Conservation (phyloP, 306 rosid genomes). For the Alnus rubra region DNA sequence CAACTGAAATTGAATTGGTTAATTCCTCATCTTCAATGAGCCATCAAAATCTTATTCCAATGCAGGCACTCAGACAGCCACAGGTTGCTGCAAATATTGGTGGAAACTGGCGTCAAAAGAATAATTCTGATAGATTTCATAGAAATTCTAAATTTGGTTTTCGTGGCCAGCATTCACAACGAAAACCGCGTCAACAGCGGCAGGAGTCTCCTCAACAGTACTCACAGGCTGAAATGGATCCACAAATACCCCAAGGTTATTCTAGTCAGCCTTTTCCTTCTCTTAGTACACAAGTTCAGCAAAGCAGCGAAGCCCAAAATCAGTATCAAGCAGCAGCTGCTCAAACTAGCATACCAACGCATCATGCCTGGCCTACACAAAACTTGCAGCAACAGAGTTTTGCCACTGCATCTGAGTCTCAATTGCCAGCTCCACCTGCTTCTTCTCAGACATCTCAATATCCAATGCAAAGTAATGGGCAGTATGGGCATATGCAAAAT, state of each 20-base stretch:
- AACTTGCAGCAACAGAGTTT: constrained; percentile 48
- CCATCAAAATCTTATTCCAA: constrained; percentile 37
- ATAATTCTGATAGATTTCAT: constrained; percentile 42
- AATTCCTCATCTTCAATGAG: constrained; percentile 39
- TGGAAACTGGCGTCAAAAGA: constrained; percentile 48
- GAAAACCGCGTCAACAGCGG: constrained; percentile 46
- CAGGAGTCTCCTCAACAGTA: constrained; percentile 42
- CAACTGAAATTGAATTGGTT: constrained; percentile 37
- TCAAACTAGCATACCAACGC: constrained; percentile 32
- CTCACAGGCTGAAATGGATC: constrained; percentile 41
- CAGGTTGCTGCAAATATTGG: constrained; percentile 33
- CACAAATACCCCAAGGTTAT: constrained; percentile 50
- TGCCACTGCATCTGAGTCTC: constrained; percentile 47
- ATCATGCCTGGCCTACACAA: constrained; percentile 50
- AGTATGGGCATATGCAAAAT: constrained; percentile 56
- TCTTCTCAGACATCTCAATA: constrained; percentile 39
- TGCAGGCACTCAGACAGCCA: constrained; percentile 38
- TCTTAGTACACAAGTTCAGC: constrained; percentile 48
- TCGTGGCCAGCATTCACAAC: constrained; percentile 38
- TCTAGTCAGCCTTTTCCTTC: constrained; percentile 35
- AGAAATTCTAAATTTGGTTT: constrained; percentile 47
- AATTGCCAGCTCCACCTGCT: constrained; percentile 36
- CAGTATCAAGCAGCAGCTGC: constrained; percentile 51
- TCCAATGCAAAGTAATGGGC: constrained; percentile 47
- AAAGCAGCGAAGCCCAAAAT: constrained; percentile 50